Evolutionary conservation across 176 grass and related monocot species (phyloP).

Genomic region (Lolium rigidum): DNA sequence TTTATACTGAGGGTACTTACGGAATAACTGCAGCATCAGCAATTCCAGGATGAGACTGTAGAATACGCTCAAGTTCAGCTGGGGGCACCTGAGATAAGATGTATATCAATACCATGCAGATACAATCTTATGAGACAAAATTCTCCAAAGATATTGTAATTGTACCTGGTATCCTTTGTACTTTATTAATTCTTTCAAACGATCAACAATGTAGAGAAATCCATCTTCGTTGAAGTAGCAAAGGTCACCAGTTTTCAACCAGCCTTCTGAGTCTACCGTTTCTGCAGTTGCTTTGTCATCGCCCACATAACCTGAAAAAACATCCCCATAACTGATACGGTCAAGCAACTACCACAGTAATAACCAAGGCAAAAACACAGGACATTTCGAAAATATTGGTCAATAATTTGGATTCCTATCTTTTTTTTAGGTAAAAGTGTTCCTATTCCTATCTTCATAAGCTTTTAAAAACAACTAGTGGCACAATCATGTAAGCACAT

Average conservation of each 20-base stretch:
- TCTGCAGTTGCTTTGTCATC: constrained; percentile 54
- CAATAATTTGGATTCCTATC: neutral
- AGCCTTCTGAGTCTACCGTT: constrained; percentile 60
- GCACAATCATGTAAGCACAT: neutral
- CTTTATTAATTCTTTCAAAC: constrained; percentile 81
- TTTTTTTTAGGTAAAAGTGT: too few relatives aligned
- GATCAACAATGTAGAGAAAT: constrained; percentile 71
- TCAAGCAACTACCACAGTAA: neutral
- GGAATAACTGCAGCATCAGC: constrained; percentile 67
- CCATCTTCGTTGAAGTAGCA: constrained; percentile 78
- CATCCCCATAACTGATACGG: neutral
- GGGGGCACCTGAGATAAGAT: constrained; percentile 60
- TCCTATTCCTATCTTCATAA: neutral
- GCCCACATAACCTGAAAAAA: constrained; percentile 60
- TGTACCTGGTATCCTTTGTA: constrained; percentile 80
- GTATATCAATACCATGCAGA: constrained; percentile 15
- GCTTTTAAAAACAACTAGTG: neutral
- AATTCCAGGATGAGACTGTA: constrained; percentile 60
- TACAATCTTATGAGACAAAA: neutral
- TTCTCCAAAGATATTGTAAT: neutral
- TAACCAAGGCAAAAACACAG: constrained; percentile 6
- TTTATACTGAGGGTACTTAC: constrained; percentile 51
- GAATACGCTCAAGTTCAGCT: constrained; percentile 72
- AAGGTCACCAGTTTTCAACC: constrained; percentile 77
- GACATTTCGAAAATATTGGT: neutral